Conservation (phyloP, 345 rosid species). For the Pugionium dolabratum region DNA sequence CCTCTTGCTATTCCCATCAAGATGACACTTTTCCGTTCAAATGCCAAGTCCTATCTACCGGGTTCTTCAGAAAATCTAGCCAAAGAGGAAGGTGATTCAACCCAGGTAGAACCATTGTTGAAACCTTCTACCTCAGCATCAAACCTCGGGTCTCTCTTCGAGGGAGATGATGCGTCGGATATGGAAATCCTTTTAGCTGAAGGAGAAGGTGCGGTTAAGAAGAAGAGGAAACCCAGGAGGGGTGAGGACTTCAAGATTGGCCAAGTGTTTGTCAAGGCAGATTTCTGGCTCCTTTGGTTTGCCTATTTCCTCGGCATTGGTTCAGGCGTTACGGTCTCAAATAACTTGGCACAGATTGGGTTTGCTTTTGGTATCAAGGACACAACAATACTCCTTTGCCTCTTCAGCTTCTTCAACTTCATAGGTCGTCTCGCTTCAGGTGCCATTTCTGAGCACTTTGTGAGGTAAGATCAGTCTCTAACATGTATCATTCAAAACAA, state of each 20-base stretch:
- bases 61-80: conserved; percentile 63
- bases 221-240: conserved; percentile 73
- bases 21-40: conserved; percentile 83
- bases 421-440: conserved; percentile 84
- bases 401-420: conserved; percentile 88
- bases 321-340: conserved; percentile 83
- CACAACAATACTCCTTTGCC: conserved; percentile 67
- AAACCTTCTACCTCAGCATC: conserved; percentile 70
- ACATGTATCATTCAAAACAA: not conserved
- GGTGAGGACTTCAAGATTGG: conserved; percentile 82
- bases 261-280: conserved; percentile 84
- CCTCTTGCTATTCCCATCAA: conserved; percentile 91
- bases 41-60: conserved; percentile 45
- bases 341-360: conserved; percentile 96
- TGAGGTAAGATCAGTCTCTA: conserved; percentile 53
- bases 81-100: conserved; percentile 47
- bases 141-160: conserved; percentile 59
- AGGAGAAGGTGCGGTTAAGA: conserved; percentile 81
- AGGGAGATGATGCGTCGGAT: conserved; percentile 53
- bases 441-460: conserved; percentile 82
- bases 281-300: conserved; percentile 97
- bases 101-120: conserved; percentile 56
- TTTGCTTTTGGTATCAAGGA: conserved; percentile 67
- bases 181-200: conserved; percentile 66
- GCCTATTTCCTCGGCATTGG: conserved; percentile 87